A percentile compares a stretch with the other conserved stretches of the same genome.
phyloP scores from a whole-genome alignment of 768 basidiomycete genomes.

The Pleurotus djamor region DNA sequence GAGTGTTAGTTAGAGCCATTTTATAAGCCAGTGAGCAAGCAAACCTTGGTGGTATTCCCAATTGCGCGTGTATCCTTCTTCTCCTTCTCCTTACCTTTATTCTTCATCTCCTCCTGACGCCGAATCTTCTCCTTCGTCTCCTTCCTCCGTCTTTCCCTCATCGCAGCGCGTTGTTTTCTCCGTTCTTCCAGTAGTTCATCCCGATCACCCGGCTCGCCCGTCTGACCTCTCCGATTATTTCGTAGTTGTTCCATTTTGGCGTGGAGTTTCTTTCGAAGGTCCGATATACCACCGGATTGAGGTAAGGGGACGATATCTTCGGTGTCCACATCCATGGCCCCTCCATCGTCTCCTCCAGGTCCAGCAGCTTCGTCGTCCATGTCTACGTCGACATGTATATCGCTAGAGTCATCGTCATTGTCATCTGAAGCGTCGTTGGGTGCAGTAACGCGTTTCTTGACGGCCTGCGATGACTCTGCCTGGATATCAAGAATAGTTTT shows the following conservation, averaged over 20 bases:
- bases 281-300: conserved; percentile 53
- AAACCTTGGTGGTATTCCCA: conserved; percentile 54
- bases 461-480: conserved; percentile 23
- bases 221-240: conserved; percentile 29
- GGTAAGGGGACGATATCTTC: conserved; percentile 63
- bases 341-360: conserved; percentile 24
- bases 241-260: conserved; percentile 72
- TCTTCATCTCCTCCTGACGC: conserved; percentile 57
- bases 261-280: conserved; percentile 73
- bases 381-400: conserved; percentile 1
- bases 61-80: conserved; percentile 39
- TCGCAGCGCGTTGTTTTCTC: conserved; percentile 68
- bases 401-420: conserved; percentile 19
- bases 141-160: conserved; percentile 83
- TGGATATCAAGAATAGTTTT: conserved; percentile 74
- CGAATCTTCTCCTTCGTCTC: conserved; percentile 83
- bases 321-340: conserved; percentile 36
- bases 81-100: conserved; percentile 48
- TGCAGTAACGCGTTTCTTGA: conserved; percentile 45
- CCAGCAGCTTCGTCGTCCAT: conserved; percentile 13
- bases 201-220: conserved; percentile 53
- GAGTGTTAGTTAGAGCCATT: too few relatives aligned
- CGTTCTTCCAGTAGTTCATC: conserved; percentile 86
- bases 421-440: conserved; percentile 27
- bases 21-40: too few relatives aligned